A percentile compares a stretch with the other conserved stretches of the same genome.
Evolutionary conservation across 306 rosid species (phyloP).

Genomic region (Lotus japonicus): DNA sequence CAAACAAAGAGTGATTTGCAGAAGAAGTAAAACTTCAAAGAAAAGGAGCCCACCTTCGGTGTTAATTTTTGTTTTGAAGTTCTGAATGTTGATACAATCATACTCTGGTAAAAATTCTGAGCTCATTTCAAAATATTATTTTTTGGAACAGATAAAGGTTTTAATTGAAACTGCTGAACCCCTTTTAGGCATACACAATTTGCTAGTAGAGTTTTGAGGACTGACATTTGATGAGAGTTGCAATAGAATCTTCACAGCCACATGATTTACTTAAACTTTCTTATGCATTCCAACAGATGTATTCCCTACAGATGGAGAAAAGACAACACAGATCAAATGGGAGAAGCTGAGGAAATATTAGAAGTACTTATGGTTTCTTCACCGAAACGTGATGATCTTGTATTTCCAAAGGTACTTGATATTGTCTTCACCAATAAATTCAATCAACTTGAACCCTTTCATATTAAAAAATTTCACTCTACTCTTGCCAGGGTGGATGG

Average conservation of each 20-base stretch:
- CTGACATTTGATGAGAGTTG: neutral
- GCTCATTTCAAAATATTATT: no score
- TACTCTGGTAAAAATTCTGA: neutral
- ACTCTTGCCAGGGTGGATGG: slow-evolving; percentile 76
- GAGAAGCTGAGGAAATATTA: slow-evolving; percentile 31
- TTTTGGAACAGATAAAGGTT: neutral
- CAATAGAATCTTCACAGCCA: slow-evolving; percentile 2
- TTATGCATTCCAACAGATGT: slow-evolving; percentile 45
- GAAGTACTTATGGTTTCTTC: slow-evolving; percentile 90
- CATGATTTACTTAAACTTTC: neutral
- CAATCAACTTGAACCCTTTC: neutral
- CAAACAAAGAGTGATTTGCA: neutral
- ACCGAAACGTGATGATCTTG: slow-evolving; percentile 73
- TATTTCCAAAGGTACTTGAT: slow-evolving; percentile 74
- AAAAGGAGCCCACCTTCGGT: neutral
- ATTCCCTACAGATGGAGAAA: slow-evolving; percentile 67
- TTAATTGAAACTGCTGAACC: slow-evolving; percentile 1
- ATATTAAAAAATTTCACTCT: neutral
- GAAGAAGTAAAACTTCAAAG: neutral
- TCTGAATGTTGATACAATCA: neutral
- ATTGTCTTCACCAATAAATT: neutral
- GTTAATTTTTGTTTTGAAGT: neutral
- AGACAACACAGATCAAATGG: slow-evolving; percentile 23
- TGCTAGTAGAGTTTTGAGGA: neutral
- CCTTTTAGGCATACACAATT: neutral